Conservation (phyloP, 1,284 basidiomycete species). For the Mrakiaceae sp. region DNA sequence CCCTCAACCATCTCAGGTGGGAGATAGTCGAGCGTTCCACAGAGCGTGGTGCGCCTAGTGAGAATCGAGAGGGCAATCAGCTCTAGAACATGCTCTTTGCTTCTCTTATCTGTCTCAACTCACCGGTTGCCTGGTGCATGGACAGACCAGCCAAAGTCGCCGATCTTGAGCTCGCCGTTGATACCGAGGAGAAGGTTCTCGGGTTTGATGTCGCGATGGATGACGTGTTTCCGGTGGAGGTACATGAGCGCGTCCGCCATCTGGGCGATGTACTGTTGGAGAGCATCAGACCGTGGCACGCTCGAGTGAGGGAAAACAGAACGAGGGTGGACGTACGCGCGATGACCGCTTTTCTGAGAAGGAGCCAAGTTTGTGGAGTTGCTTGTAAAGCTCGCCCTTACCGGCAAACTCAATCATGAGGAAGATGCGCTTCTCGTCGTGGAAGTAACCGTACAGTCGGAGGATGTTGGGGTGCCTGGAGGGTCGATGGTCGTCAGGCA, state of each 20-base stretch:
- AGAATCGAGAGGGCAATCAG: background rate
- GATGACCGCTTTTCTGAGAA: slow-evolving; percentile 81
- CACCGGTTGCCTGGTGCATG: slow-evolving; percentile 81
- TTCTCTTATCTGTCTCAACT: background rate
- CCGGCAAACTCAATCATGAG: slow-evolving; percentile 94
- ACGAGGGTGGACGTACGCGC: slow-evolving; percentile 32
- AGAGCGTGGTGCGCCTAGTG: slow-evolving; percentile 60
- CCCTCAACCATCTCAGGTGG: slow-evolving; percentile 98
- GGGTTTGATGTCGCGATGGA: slow-evolving; percentile 98
- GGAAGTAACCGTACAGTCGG: slow-evolving; percentile 91
- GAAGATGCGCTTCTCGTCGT: slow-evolving; percentile 96
- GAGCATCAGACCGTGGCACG: background rate
- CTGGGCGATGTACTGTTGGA: slow-evolving; percentile 74
- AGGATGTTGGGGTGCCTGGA: slow-evolving; percentile 83
- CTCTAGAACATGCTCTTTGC: background rate
- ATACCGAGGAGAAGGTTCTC: slow-evolving; percentile 92
- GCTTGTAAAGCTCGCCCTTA: slow-evolving; percentile 92
- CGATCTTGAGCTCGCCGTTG: slow-evolving; percentile 96
- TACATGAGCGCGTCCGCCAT: slow-evolving; percentile 95
- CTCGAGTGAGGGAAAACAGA: background rate
- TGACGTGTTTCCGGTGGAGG: slow-evolving; percentile 91
- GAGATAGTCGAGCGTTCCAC: slow-evolving; percentile 92
- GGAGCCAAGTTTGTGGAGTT: slow-evolving; percentile 69
- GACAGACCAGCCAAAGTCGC: slow-evolving; percentile 98
- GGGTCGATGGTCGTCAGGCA: background rate